A percentile compares a stretch with the other conserved stretches of the same genome.
These are phyloP conservation scores for Penicillium atrosanguineum DNA, from an alignment of 495 filamentous ascomycete genomes.

Conservation along the genomic window DNA sequence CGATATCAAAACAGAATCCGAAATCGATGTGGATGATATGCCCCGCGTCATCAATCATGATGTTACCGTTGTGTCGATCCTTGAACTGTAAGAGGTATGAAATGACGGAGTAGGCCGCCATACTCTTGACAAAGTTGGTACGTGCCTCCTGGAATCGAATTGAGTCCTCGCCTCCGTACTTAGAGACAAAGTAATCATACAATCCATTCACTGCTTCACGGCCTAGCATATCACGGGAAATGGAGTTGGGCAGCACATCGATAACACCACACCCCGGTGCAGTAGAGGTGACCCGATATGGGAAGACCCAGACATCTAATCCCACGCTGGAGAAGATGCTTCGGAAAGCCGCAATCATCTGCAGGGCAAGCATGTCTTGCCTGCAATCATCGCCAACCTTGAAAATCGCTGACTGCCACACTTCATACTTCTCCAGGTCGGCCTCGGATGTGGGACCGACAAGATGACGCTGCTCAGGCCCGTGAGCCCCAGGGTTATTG, in stretches of 20 bases:
- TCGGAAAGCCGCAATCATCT: slow-evolving; percentile 96
- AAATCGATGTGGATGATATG: slow-evolving; percentile 99
- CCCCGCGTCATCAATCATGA: slow-evolving; percentile 96
- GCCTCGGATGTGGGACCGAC: slow-evolving; percentile 40
- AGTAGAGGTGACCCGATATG: slow-evolving; percentile 97
- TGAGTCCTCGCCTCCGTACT: slow-evolving; percentile 93
- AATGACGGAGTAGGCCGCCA: slow-evolving; percentile 99
- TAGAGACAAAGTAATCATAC: slow-evolving; percentile 96
- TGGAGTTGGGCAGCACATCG: slow-evolving; percentile 94
- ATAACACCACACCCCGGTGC: slow-evolving; percentile 98
- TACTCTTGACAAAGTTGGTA: slow-evolving; percentile 97
- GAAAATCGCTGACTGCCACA: slow-evolving; percentile 99
- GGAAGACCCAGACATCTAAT: slow-evolving; percentile 94
- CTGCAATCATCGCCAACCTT: slow-evolving; percentile 99
- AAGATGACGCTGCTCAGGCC: slow-evolving; percentile 52
- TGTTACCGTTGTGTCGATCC: slow-evolving; percentile 98
- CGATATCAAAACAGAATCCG: slow-evolving; percentile 99
- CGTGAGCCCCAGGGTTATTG: slow-evolving; percentile 12
- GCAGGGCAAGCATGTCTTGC: slow-evolving; percentile 92
- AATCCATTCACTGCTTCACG: slow-evolving; percentile 96
- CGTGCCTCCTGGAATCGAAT: slow-evolving; percentile 92
- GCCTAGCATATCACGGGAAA: slow-evolving; percentile 97
- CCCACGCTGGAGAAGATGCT: slow-evolving; percentile 94
- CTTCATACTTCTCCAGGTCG: slow-evolving; percentile 65
- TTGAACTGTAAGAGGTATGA: slow-evolving; percentile 98